Conservation (phyloP, 2,329 filamentous ascomycete species). For the Tympanopsis confertula region DNA sequence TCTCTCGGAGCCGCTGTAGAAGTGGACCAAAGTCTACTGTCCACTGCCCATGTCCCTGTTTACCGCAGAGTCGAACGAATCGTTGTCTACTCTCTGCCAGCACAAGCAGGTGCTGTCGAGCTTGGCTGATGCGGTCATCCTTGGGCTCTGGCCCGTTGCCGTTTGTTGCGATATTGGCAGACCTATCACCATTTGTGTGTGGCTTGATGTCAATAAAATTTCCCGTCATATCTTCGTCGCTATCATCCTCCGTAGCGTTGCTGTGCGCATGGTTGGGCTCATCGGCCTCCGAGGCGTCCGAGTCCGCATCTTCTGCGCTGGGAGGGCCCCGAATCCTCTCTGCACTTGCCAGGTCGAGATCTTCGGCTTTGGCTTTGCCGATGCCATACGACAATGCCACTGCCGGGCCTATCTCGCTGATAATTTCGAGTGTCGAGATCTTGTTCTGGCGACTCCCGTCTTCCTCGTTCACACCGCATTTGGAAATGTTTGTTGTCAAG, state of each 20-base stretch:
- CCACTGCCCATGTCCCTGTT: slow-evolving; percentile 60
- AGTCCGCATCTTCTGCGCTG: slow-evolving; percentile 8
- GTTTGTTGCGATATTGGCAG: slow-evolving; percentile 34
- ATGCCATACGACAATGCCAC: slow-evolving; percentile 45
- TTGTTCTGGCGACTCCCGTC: slow-evolving; percentile 13
- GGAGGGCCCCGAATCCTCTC: slow-evolving; percentile 9
- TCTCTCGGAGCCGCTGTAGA: slow-evolving; percentile 57
- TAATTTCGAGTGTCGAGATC: slow-evolving; percentile 44
- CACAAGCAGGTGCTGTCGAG: slow-evolving; percentile 64
- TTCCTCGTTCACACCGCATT: slow-evolving; percentile 37
- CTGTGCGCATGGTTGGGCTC: slow-evolving; percentile 3
- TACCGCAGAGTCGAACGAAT: slow-evolving; percentile 59
- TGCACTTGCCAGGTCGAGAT: slow-evolving; percentile 18
- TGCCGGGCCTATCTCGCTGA: slow-evolving; percentile 36
- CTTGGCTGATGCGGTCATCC: slow-evolving; percentile 38
- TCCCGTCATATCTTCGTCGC: not conserved
- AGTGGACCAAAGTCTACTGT: slow-evolving; percentile 71
- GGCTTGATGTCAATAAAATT: slow-evolving; percentile 1
- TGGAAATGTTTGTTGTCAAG: slow-evolving; percentile 55
- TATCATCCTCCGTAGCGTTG: not conserved
- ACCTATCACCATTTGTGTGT: not conserved
- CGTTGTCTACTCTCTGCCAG: slow-evolving; percentile 57
- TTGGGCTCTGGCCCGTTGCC: slow-evolving; percentile 29
- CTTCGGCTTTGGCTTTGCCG: slow-evolving; percentile 23
- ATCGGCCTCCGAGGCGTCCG: slow-evolving; percentile 7